Evolutionary conservation across 2,329 filamentous ascomycete species (phyloP).

Genomic region (Aureobasidium sp.): DNA sequence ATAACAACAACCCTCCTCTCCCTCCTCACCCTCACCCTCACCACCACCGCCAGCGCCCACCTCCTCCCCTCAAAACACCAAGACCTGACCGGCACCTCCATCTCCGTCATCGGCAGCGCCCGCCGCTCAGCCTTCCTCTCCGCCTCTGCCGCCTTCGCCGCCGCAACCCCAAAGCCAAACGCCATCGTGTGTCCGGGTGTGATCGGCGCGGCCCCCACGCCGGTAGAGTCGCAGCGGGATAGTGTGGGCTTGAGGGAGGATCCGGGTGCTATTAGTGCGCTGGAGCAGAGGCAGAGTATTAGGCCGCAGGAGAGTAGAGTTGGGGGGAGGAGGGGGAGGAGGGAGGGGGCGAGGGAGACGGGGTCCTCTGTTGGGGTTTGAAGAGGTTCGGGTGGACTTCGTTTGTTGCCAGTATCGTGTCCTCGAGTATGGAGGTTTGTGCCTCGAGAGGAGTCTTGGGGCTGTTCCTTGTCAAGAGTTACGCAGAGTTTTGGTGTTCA

Average conservation of each 20-base stretch:
- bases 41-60: neutral
- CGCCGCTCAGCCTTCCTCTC: neutral
- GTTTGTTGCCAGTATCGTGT: no score
- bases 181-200: neutral
- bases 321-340: neutral
- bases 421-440: no score
- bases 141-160: neutral
- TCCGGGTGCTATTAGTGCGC: neutral
- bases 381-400: no score
- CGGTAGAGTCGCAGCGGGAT: neutral
- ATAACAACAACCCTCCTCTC: neutral
- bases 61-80: neutral
- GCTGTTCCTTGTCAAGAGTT: no score
- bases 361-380: no score
- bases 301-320: neutral
- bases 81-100: neutral
- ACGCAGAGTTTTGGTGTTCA: no score
- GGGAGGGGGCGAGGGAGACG: neutral
- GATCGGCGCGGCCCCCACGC: neutral
- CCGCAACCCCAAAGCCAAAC: neutral
- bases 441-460: no score
- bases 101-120: neutral
- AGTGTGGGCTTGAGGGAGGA: neutral
- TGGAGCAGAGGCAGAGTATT: conserved; percentile 7
- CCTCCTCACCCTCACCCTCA: neutral